Evolutionary conservation across 2,329 filamentous ascomycete species (phyloP).

Genomic region (Talaromyces funiculosus): DNA sequence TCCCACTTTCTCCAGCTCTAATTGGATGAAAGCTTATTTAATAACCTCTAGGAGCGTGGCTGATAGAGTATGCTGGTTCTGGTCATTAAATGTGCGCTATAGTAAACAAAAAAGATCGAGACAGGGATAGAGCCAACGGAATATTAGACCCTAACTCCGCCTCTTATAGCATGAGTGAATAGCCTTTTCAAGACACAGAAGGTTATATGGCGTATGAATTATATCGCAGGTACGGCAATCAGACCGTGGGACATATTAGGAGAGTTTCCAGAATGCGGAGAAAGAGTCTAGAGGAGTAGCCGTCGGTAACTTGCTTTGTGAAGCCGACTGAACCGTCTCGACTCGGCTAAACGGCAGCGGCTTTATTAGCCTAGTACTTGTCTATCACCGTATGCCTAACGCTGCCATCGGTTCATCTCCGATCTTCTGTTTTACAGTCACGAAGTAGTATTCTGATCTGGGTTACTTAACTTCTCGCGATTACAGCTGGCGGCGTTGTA

Average conservation of each 20-base stretch:
- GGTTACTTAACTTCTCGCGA: neutral
- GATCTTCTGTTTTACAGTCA: neutral
- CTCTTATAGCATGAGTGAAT: neutral
- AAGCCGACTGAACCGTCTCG: neutral
- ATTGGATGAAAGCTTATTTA: neutral
- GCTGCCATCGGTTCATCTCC: neutral
- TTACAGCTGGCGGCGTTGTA: no score
- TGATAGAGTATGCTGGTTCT: neutral
- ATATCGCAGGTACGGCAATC: neutral
- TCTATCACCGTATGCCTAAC: neutral
- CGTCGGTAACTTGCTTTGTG: neutral
- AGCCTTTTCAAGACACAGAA: neutral
- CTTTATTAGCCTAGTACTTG: neutral
- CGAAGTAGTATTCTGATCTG: neutral
- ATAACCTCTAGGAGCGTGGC: neutral
- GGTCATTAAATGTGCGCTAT: neutral
- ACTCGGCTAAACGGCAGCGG: neutral
- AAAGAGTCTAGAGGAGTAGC: neutral
- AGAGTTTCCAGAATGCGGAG: neutral
- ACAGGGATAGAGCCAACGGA: neutral
- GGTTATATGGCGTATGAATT: neutral
- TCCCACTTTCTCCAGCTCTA: neutral
- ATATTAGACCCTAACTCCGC: neutral
- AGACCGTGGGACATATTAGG: slow-evolving; percentile 18
- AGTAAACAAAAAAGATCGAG: neutral